Evolutionary conservation across 805 yeast genomes (phyloP), one percentile per base, ranked within the genome.

Genomic region (Saccharomycopsis microspora): DNA sequence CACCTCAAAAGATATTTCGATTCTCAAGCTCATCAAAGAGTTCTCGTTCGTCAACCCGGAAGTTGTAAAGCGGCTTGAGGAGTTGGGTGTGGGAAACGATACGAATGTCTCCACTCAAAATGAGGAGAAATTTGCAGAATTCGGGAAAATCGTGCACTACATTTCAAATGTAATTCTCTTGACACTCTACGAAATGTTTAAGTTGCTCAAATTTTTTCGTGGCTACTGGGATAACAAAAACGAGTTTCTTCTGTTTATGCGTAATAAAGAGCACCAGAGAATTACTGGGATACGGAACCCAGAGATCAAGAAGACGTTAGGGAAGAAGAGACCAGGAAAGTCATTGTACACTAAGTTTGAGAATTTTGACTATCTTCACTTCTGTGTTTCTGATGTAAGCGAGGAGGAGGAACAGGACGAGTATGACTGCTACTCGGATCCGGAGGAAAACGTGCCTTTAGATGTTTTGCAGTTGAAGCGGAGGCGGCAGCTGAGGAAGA

Each of bases 361-460:
- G 29, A 44, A 51, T 11, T 51, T 32, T 40, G 47, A 38, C 4
- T 49, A 44, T 32, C 42, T 49, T 5, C 37, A 46, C 34, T 19
- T 51, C n/a, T 51, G 54, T 19, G 10, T 44, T 10, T 51, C 54
- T n/a, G 54, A 51, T 33, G 52, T 48, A 46, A 11, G 29, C 10
- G 51, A 40, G 36, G 7, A 4, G 31, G 39, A 35, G 19, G 35
- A 32, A 32, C 46, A 45, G 9, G 44, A 49, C 11, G 45, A 44
- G 28, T 40, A 41, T 8, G 49, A 42, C 8, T n/a, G 19, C 5
- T 51, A 51, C 39, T 51, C 54, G 5, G 54, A 51, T 30, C 42
- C 45, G 3, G 54, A 51, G 4, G 41, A 48, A 35, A 38, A 45
- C 19, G 30, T 44, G 28, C 11, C 50, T 1, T 27, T 51, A 3